A percentile compares a stretch with the other conserved stretches of the same genome.
Evolutionary conservation across 257 asterid genomes (phyloP).

Genomic region (Coffea eugenioides): DNA sequence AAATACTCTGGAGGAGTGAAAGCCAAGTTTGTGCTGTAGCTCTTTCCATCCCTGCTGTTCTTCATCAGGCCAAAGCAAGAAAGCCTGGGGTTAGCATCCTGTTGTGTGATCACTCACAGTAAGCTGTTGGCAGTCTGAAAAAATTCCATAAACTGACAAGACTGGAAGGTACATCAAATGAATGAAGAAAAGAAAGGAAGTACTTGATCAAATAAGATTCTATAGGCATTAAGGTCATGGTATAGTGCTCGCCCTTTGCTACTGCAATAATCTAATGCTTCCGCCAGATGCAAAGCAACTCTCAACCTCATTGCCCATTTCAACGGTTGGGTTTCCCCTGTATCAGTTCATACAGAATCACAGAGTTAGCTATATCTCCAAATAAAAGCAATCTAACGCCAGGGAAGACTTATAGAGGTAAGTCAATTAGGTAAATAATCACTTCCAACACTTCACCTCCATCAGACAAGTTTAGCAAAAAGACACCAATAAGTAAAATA

Average conservation of each 20-base stretch:
- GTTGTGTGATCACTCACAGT: constrained; percentile 11
- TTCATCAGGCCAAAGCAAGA: constrained; percentile 56
- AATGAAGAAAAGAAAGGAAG: not conserved
- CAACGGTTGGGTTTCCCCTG: constrained; percentile 48
- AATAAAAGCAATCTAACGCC: not conserved
- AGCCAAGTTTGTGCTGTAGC: constrained; percentile 48
- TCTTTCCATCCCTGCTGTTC: constrained; percentile 52
- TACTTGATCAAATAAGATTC: constrained; percentile 52
- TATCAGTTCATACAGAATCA: constrained; percentile 8
- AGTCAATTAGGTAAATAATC: not conserved
- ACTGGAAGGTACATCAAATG: not conserved
- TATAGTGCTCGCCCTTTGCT: constrained; percentile 47
- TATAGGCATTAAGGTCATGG: constrained; percentile 51
- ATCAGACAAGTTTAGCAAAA: not conserved
- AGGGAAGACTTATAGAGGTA: not conserved
- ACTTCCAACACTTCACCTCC: not conserved
- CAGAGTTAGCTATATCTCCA: not conserved
- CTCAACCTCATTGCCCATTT: constrained; percentile 55
- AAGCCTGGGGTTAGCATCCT: constrained; percentile 49
- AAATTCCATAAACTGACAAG: not conserved
- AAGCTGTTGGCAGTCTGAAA: constrained; percentile 12
- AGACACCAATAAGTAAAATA: not conserved
- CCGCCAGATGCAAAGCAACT: constrained; percentile 46
- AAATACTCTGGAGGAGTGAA: constrained; percentile 52
- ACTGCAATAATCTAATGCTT: constrained; percentile 53